Conservation (phyloP, 2,329 filamentous ascomycete genomes). For the Trichoderma simmonsii region DNA sequence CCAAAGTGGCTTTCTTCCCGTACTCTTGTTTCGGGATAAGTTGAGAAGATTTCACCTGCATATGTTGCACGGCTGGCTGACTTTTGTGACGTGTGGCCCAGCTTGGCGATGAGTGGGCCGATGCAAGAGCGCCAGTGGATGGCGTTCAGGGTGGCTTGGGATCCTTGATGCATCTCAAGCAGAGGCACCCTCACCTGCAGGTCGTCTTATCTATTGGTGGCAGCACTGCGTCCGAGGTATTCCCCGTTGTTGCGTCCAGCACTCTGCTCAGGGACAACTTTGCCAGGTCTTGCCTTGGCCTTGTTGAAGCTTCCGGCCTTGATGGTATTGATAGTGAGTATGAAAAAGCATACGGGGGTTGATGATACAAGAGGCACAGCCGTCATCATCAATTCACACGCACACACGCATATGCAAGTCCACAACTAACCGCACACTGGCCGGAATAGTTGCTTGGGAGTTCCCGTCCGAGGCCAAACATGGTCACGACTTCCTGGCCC, state of each 20-base stretch:
- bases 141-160: constrained; percentile 68
- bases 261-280: constrained; percentile 64
- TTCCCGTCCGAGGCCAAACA: constrained; percentile 65
- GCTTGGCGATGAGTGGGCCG: constrained; percentile 78
- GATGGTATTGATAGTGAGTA: constrained; percentile 64
- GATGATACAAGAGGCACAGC: not conserved
- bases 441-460: constrained; percentile 69
- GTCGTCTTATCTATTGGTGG: constrained; percentile 78
- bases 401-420: not conserved
- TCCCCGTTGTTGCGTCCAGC: constrained; percentile 63
- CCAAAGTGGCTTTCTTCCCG: constrained; percentile 12
- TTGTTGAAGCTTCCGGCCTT: constrained; percentile 66
- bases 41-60: constrained; percentile 12
- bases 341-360: not conserved
- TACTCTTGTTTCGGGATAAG: not conserved
- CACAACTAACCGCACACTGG: not conserved
- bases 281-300: constrained; percentile 60
- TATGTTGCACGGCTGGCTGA: constrained; percentile 24
- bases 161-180: constrained; percentile 70
- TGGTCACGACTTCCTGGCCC: constrained; percentile 66
- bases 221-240: constrained; percentile 60
- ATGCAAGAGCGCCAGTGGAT: constrained; percentile 68
- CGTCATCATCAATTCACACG: not conserved
- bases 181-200: constrained; percentile 65
- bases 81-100: constrained; percentile 36